These are phyloP conservation scores for Alternaria gaisen DNA, from an alignment of 2,329 filamentous ascomycete species.

Conservation along the genomic window DNA sequence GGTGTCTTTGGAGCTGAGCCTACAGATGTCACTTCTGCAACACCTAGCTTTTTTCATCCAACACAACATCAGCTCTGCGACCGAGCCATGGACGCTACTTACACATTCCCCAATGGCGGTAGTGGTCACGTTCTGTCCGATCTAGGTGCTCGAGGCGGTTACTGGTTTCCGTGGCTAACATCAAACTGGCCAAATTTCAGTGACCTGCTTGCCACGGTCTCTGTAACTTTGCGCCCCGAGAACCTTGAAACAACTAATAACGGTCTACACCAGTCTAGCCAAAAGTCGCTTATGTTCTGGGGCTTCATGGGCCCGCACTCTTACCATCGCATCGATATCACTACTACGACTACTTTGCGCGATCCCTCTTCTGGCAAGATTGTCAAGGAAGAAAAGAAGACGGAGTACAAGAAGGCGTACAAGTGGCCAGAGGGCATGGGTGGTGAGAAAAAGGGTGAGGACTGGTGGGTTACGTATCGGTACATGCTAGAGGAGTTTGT, in stretches of 20 bases:
- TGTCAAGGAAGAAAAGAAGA: constrained; percentile 18
- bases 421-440: constrained; percentile 44
- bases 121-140: constrained; percentile 25
- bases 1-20: constrained; percentile 40
- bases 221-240: constrained; percentile 20
- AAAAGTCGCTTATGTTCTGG: constrained; percentile 23
- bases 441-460: constrained; percentile 29
- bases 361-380: constrained; percentile 13
- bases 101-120: constrained; percentile 32
- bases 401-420: constrained; percentile 28
- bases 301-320: constrained; percentile 33
- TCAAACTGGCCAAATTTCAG: constrained; percentile 29
- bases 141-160: constrained; percentile 26
- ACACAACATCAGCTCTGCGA: constrained; percentile 30
- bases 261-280: constrained; percentile 17
- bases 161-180: constrained; percentile 32
- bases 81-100: constrained; percentile 31
- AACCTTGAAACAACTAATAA: constrained; percentile 7
- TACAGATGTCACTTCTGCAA: constrained; percentile 28
- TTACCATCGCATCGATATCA: constrained; percentile 35
- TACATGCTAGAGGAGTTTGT: constrained; percentile 51
- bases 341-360: constrained; percentile 5
- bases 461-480: constrained; percentile 48
- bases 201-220: constrained; percentile 16
- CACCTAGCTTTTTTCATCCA: constrained; percentile 16